Evolutionary conservation across 2,329 filamentous ascomycete species (phyloP).

Genomic region (Trichoderma guizhouense): DNA sequence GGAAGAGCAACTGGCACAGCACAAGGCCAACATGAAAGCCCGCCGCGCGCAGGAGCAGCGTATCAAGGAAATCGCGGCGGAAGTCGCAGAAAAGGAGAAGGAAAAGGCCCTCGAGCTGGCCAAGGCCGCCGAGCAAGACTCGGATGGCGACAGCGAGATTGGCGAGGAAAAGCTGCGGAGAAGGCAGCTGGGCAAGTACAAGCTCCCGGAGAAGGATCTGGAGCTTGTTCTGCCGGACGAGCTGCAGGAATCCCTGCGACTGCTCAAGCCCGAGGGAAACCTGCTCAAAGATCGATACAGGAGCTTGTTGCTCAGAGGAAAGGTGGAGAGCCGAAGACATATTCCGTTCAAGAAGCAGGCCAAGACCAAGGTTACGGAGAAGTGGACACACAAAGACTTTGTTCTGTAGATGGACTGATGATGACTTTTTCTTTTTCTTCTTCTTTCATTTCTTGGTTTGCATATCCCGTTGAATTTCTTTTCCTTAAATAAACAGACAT

Average conservation of each 20-base stretch:
- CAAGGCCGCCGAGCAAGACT: slow-evolving; percentile 31
- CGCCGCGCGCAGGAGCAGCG: slow-evolving; percentile 68
- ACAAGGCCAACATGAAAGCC: slow-evolving; percentile 71
- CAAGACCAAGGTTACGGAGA: slow-evolving; percentile 81
- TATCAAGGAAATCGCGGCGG: slow-evolving; percentile 67
- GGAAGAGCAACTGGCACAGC: slow-evolving; percentile 71
- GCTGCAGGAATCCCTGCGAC: slow-evolving; percentile 73
- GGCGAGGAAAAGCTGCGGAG: slow-evolving; percentile 65
- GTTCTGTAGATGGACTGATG: slow-evolving; percentile 24
- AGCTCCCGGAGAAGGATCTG: slow-evolving; percentile 73
- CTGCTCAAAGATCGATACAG: slow-evolving; percentile 88
- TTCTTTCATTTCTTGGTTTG: background rate
- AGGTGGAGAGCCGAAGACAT: slow-evolving; percentile 77
- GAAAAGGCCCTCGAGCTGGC: slow-evolving; percentile 42
- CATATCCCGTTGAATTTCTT: background rate
- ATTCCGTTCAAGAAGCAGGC: slow-evolving; percentile 79
- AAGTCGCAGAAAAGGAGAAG: slow-evolving; percentile 57
- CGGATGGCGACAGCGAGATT: slow-evolving; percentile 53
- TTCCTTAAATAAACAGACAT: background rate
- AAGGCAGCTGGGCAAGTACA: slow-evolving; percentile 69
- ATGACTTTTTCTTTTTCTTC: background rate
- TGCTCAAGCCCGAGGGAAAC: slow-evolving; percentile 94
- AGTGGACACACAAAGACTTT: slow-evolving; percentile 98
- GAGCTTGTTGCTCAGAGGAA: slow-evolving; percentile 82
- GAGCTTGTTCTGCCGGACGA: slow-evolving; percentile 81